phyloP scores from a whole-genome alignment of 495 filamentous ascomycete species.

The Rusavskia elegans region DNA sequence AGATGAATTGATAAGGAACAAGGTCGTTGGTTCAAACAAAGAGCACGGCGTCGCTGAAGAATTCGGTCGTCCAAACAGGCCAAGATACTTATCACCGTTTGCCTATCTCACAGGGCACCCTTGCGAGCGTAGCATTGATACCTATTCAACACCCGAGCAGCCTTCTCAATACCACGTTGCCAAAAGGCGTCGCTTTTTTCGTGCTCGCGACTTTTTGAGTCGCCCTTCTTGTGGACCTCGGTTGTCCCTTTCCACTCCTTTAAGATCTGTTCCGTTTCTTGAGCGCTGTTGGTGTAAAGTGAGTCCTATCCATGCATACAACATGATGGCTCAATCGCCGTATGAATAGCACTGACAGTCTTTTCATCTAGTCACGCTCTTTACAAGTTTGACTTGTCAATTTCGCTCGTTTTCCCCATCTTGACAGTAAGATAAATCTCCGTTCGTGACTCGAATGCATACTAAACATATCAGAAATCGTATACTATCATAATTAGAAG shows the following conservation, averaged over 20 bases:
- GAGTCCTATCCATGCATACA: too few species aligned
- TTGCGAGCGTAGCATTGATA: background rate
- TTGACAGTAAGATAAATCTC: slow-evolving; percentile 33
- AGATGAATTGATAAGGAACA: background rate
- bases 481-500: too few species aligned
- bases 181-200: slow-evolving; percentile 2
- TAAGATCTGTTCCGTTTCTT: background rate
- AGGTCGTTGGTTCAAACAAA: slow-evolving; percentile 1
- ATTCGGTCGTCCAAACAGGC: background rate
- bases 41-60: background rate
- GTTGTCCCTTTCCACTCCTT: slow-evolving; percentile 16
- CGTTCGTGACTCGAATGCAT: slow-evolving; percentile 10
- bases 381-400: slow-evolving; percentile 39
- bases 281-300: background rate
- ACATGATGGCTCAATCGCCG: too few species aligned
- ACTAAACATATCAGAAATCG: slow-evolving; percentile 1
- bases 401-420: slow-evolving; percentile 42
- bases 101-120: too few species aligned
- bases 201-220: slow-evolving; percentile 9
- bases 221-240: slow-evolving; percentile 9
- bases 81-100: background rate
- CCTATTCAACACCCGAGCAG: background rate
- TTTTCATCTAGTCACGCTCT: slow-evolving; percentile 29
- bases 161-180: background rate
- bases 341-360: slow-evolving; percentile 1